Base-by-base conservation (phyloP, 108 stramenopile species). In the Discostella pseudostelligera region DNA sequence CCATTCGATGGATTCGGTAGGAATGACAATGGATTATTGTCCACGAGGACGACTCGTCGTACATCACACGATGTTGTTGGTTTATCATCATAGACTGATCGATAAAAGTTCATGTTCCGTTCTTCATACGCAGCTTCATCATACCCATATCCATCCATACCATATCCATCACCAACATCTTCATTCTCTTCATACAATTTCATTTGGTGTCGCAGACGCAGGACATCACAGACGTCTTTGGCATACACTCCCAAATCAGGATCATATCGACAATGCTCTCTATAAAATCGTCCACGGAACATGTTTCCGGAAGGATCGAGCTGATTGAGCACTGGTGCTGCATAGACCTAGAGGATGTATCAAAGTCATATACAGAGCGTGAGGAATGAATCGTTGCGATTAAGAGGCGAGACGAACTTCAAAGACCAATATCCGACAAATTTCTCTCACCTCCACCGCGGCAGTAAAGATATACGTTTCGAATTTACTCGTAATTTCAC, bases 381-480 rank as follows among this genome's bases (percentile, higher is more conserved):
- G 1, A 22, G 24, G 20, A 10, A 46, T 44, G 44, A 3, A 17
- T 46, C 46, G 21, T 2, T 46, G 46, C 0, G 5, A 20, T 0
- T 5, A 17, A 46, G 46, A 6, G 17, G 46, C 46, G 21, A 20
- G 46, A 2, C 14, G 2, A 3, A 44, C 14, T 16, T 3, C 44
- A 8, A 2, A 7, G 0, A 5, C 1, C 4, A 20, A 6, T 7
- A 19, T 46, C 46, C 1, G 2, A 22, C 22, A 44, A 2, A 48
- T 8, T 1, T 22, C 24, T n/a, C 63, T 65, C 63, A 70, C 69
- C 40, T 87, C 82, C 90, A 97, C 94, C 4, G 96, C 96, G 7
- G 99, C 99, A 10, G 99, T 99, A 72, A 97, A 99, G 28, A 98
- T 88, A 62, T 97, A 89, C 39, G 96, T 94, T 48, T 97, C 94